Evolutionary conservation across 208 protist species (phyloP).

Genomic region (Acanthamoeba triangularis): DNA sequence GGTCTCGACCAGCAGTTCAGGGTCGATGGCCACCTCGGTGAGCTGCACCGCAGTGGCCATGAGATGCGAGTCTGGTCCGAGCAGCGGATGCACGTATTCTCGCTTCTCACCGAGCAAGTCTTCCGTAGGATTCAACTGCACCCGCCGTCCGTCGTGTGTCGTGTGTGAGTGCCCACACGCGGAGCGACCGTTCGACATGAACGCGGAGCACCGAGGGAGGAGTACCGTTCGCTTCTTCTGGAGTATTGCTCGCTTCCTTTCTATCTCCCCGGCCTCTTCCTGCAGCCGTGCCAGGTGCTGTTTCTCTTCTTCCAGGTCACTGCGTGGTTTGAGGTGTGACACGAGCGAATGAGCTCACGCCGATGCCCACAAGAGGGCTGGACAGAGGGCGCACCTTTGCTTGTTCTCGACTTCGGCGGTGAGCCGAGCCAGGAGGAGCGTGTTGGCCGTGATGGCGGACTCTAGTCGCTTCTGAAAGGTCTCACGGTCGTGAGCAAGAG

Average conservation of each 20-base stretch:
- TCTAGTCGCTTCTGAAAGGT: background rate
- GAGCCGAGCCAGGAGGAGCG: background rate
- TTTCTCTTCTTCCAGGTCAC: background rate
- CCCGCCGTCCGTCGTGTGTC: background rate
- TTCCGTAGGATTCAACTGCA: background rate
- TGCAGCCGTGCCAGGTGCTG: background rate
- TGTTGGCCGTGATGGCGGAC: background rate
- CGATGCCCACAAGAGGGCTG: no score
- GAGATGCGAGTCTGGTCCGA: background rate
- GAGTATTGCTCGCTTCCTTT: background rate
- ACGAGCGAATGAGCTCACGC: background rate
- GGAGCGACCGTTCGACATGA: background rate
- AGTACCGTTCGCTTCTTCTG: constrained; percentile 1
- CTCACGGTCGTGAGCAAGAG: background rate
- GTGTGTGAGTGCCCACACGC: background rate
- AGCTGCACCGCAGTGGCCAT: background rate
- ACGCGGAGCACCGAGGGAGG: background rate
- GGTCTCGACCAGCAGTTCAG: background rate
- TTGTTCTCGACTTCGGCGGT: constrained; percentile 10
- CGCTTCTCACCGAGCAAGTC: background rate
- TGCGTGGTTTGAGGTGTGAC: background rate
- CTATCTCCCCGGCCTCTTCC: background rate
- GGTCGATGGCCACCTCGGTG: background rate
- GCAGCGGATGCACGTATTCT: background rate
- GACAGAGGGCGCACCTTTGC: background rate